Evolutionary conservation across 2,329 filamentous ascomycete genomes (phyloP).

Genomic region (Pestalotiopsis sp.): DNA sequence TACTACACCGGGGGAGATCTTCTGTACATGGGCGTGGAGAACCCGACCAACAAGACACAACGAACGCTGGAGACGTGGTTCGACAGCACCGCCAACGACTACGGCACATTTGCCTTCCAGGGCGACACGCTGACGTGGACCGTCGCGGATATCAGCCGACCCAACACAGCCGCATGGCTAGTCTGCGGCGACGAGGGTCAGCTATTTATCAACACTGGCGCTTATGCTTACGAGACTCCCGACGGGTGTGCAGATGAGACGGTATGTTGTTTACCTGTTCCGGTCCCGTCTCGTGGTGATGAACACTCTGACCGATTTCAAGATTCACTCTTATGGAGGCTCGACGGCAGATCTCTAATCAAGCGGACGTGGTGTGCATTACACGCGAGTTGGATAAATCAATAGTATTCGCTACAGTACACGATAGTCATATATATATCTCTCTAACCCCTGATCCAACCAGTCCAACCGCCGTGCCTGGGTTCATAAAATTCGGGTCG

Average conservation of each 20-base stretch:
- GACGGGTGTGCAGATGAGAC: constrained; percentile 61
- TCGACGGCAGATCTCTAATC: constrained; percentile 6
- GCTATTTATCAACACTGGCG: constrained; percentile 61
- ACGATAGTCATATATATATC: too few relatives aligned
- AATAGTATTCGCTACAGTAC: too few relatives aligned
- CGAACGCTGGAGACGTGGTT: constrained; percentile 55
- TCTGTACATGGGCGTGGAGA: constrained; percentile 51
- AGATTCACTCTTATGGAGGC: constrained; percentile 13
- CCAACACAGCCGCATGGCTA: constrained; percentile 61
- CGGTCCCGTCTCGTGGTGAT: not conserved
- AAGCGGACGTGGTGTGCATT: too few relatives aligned
- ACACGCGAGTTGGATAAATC: too few relatives aligned
- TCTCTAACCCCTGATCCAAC: too few relatives aligned
- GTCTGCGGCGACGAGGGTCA: constrained; percentile 51
- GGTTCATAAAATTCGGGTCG: too few relatives aligned
- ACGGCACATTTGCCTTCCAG: constrained; percentile 58
- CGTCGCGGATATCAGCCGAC: constrained; percentile 47
- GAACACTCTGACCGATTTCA: not conserved
- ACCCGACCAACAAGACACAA: constrained; percentile 46
- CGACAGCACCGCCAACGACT: constrained; percentile 50
- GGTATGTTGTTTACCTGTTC: constrained; percentile 34
- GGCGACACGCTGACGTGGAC: constrained; percentile 61
- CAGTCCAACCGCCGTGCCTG: too few relatives aligned
- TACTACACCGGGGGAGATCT: constrained; percentile 43
- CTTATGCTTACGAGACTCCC: constrained; percentile 60